Evolutionary conservation across 2,329 filamentous ascomycete genomes (phyloP), one percentile per base, ranked within the genome.

Genomic region (Aspergillus sp.): DNA sequence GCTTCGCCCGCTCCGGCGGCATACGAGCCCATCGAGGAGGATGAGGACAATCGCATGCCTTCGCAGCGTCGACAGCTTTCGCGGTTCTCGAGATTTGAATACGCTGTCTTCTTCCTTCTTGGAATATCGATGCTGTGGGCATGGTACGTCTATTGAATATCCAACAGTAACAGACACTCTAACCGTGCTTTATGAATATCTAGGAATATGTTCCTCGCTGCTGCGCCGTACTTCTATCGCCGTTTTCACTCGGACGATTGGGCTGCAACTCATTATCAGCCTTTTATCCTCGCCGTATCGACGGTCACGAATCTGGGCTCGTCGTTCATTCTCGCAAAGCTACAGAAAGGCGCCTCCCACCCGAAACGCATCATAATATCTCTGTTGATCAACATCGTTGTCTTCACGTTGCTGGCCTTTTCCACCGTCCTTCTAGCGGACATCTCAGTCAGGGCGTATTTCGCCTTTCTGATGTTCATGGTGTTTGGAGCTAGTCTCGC

Each of bases 191-290:
- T 14, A 16, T 35, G 19, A 19, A 17, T n/a, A 41, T 50, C 14
- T 60, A 93, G 90, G 90, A 97, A 97, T 77, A 96, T 96, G 93
- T 96, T 97, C 72, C 83, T 97, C 61, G 93, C 94, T 43, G 91
- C 93, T 8, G 90, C 90, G 1, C 90, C 93, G 4, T 97, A 97
- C 77, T 96, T 97, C 74, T 85, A 92, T 65, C 80, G 79, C 46
- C 90, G 93, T 61, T 95, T 97, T 71, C 76, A 81, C 43, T 79
- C 80, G 54, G 83, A 86, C 67, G 75, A 83, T 49, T 88, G 84
- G 79, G 86, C 95, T 51, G 79, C 86, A 33, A 79, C 83, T 57
- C 89, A 91, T 76, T 97, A 95, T 75, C 93, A 96, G 70, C 88
- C 93, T 10, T 86, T 89, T 53, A 93, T 97, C 67, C 82, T 95